A percentile compares a stretch with the other conserved stretches of the same genome.
These are phyloP conservation scores for Orbilia oligospora DNA, from an alignment of 2,329 filamentous ascomycete species.

Conservation along the genomic window DNA sequence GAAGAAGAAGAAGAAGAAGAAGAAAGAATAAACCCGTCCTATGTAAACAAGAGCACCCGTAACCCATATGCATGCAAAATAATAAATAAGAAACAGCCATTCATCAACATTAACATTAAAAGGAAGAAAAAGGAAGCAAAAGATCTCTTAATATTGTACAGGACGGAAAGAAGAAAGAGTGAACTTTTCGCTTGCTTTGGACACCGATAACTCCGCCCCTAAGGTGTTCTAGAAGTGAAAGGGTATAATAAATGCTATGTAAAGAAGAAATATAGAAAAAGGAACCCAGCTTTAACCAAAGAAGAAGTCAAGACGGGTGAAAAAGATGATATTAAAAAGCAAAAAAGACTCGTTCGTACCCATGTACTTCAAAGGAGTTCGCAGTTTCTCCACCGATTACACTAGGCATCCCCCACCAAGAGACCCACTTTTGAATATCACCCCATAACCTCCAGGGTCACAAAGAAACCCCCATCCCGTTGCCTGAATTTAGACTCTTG, in stretches of 20 bases:
- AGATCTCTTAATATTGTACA: conserved; percentile 54
- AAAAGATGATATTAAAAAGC: conserved; percentile 55
- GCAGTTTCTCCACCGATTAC: conserved; percentile 21
- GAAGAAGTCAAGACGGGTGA: conserved; percentile 22
- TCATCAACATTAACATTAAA: conserved; percentile 51
- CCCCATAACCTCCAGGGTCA: conserved; percentile 49
- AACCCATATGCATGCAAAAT: conserved; percentile 34
- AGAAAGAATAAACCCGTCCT: conserved; percentile 22
- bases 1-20: too few relatives aligned
- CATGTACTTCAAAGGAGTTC: conserved; percentile 41
- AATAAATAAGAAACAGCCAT: conserved; percentile 30
- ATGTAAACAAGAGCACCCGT: conserved; percentile 26
- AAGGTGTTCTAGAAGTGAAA: conserved; percentile 60
- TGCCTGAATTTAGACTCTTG: conserved; percentile 50
- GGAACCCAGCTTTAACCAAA: conserved; percentile 54
- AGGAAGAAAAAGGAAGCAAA: conserved; percentile 57
- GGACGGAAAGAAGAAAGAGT: conserved; percentile 52
- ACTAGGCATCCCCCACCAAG: conserved; percentile 40
- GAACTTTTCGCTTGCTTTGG: conserved; percentile 57
- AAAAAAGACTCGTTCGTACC: conserved; percentile 64
- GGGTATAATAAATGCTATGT: conserved; percentile 48
- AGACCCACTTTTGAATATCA: conserved; percentile 54
- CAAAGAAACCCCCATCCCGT: conserved; percentile 41
- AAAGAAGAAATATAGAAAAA: conserved; percentile 62
- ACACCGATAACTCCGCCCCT: conserved; percentile 52